Percentiles rank a stretch among this genome's conserved stretches.
These are phyloP conservation scores for Cucurbita argyrosperma DNA, from an alignment of 306 rosid genomes.

Conservation along the genomic window DNA sequence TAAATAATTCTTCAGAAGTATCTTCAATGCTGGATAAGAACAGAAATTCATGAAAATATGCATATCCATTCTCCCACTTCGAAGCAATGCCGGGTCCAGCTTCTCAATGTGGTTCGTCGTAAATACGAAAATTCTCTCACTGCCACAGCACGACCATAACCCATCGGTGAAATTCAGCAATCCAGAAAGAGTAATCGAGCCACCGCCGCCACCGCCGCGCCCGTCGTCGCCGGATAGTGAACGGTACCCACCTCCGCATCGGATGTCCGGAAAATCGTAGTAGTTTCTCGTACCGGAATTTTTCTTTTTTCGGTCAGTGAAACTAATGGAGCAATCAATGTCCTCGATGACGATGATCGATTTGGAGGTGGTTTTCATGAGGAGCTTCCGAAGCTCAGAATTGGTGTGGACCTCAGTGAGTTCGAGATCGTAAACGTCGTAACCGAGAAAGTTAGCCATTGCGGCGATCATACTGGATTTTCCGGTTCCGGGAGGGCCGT, in stretches of 20 bases:
- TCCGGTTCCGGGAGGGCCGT: slow-evolving; percentile 91
- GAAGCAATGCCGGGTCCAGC: slow-evolving; percentile 75
- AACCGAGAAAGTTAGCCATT: slow-evolving; percentile 78
- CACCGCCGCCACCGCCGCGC: slow-evolving; percentile 28
- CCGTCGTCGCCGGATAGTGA: slow-evolving; percentile 24
- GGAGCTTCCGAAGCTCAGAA: slow-evolving; percentile 69
- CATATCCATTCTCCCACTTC: slow-evolving; percentile 98
- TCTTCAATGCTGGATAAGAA: slow-evolving; percentile 49
- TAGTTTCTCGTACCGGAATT: slow-evolving; percentile 4
- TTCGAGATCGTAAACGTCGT: slow-evolving; percentile 84
- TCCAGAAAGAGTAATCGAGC: slow-evolving; percentile 76
- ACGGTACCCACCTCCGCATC: not conserved
- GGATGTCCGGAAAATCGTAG: slow-evolving; percentile 11
- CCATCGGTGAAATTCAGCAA: slow-evolving; percentile 87
- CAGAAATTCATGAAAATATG: slow-evolving; percentile 78
- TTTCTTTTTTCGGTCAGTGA: slow-evolving; percentile 39
- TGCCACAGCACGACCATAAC: slow-evolving; percentile 95
- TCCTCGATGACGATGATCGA: slow-evolving; percentile 86
- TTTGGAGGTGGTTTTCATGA: slow-evolving; percentile 88
- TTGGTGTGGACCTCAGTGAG: slow-evolving; percentile 81
- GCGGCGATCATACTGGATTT: slow-evolving; percentile 97
- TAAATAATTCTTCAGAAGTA: slow-evolving; percentile 57
- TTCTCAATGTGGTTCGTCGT: slow-evolving; percentile 95
- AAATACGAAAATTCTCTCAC: slow-evolving; percentile 87
- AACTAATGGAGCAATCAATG: slow-evolving; percentile 71